Base-by-base conservation (phyloP, 2,329 filamentous ascomycete genomes). In the Huntiella abstrusa region DNA sequence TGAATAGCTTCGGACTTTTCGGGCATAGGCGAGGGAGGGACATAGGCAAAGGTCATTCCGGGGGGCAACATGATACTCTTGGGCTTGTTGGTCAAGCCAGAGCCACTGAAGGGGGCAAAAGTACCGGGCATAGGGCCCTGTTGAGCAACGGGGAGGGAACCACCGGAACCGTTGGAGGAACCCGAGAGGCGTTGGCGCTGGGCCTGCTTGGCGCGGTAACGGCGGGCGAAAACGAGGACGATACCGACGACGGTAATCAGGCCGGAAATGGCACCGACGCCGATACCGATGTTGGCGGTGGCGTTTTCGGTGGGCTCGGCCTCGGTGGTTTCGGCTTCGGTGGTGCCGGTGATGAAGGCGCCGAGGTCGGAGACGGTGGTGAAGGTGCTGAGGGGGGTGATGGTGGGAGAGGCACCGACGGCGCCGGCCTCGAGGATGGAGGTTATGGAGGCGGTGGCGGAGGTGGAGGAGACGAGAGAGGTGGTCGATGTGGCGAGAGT, bases 41-140 rank as follows among this genome's bases (percentile, higher is more conserved):
- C 11, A n/a, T 38, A 32, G 16, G 47, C 36, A 32, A 41, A 39
- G n/a, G 15, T 34, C 37, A 45, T 33, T 5, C 44, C 48, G 10
- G 48, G 48, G n/a, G 48, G 48, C n/a, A 49, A 32, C 48, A 49
- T 49, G 17, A 49, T 45, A 10, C 44, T 44, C 19, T 49, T 28
- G 5, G 22, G 22, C 43, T 38, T 38, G 19, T 36, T 43, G 13
- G 45, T 47, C 8, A 47, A 34, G 17, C 45, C 41, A 15, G 38
- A 37, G 39, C 33, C 40, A 5, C 32, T n/a, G 33, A 49, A 49
- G 3, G 48, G 48, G 35, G 41, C 48, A 35, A 44, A 49, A 19
- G 48, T 49, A 4, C 48, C 48, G 1, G 48, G 48, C 19, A 49
- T 11, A 10, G 48, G 48, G 3, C 48, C 48, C 8, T 34, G 40